Evolutionary conservation across 2,329 filamentous ascomycete genomes (phyloP), one percentile per base, ranked within the genome.

Genomic region (Exophiala xenobiotica): DNA sequence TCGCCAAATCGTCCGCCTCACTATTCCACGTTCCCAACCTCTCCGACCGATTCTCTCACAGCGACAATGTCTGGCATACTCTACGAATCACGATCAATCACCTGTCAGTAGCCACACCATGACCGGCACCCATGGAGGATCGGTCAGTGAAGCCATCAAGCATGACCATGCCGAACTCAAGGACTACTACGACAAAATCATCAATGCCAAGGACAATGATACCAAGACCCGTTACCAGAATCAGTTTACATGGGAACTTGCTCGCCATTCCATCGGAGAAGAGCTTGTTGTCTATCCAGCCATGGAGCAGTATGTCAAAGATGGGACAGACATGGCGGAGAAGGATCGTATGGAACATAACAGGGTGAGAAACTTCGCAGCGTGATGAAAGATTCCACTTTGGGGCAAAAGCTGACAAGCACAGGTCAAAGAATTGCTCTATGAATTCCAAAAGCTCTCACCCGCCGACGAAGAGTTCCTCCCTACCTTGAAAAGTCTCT

Each of bases 281-380:
- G 78, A 80, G 56, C 61, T 79, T 46, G 67, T 82, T 7, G 67
- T 82, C 0, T 81, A 81, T 53, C 79, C 79, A 0, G 77, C 75
- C 1, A 67, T 82, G 14, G 76, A 80, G 59, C 73, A 75, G 51
- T 64, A 77, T 47, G 56, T 81, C 14, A 64, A 69, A 1, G 63
- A 67, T 1, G 77, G 78, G 39, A 67, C 70, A 26, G 56, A 63
- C 1, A 64, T 77, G 56, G 75, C 76, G 0, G 71, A 77, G 11
- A 70, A 71, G 38, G 76, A 81, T 60, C 70, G 77, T 7, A 57
- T 66, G 2, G 72, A 78, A 52, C 76, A 79, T 57, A 72, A 75
- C 38, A 57, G 61, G 12, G 75, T 77, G 52, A 23, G 60, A 60
- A 12, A 40, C 8, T 8, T 19, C 18, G 5, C 22, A 22, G 16